These are phyloP conservation scores for Heteromeles arbutifolia DNA, from an alignment of 306 rosid species.

Conservation along the genomic window DNA sequence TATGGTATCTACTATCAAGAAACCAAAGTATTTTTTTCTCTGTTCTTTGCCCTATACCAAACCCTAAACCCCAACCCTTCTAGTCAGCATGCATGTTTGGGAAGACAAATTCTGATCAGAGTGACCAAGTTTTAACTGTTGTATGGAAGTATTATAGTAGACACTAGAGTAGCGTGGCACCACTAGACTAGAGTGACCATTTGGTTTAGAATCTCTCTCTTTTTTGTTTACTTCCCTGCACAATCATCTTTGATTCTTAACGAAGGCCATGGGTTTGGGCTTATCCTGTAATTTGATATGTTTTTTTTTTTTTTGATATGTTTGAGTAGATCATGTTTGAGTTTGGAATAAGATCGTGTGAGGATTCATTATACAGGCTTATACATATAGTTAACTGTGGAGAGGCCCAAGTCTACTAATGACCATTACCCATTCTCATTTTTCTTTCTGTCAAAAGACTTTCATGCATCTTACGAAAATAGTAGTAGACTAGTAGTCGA, in stretches of 20 bases:
- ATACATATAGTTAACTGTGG: too few species aligned
- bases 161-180: not conserved
- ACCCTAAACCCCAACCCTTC: not conserved
- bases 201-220: not conserved
- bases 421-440: not conserved
- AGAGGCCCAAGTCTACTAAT: not conserved
- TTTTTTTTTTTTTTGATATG: not conserved
- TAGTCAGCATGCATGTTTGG: not conserved
- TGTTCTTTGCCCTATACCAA: not conserved
- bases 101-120: not conserved
- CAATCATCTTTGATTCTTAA: not conserved
- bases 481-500: not conserved
- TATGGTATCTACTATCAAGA: too few species aligned
- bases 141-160: not conserved
- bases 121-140: not conserved
- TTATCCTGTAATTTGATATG: not conserved
- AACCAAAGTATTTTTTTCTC: too few species aligned
- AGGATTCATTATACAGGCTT: too few species aligned
- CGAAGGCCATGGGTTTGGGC: not conserved
- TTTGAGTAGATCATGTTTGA: too few species aligned
- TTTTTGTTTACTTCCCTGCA: not conserved
- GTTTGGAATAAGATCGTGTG: too few species aligned
- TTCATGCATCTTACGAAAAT: not conserved
- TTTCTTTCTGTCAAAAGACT: too few species aligned
- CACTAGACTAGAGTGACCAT: not conserved